phyloP scores from a whole-genome alignment of 139 green algal genomes.

The Gonium pectorale region DNA sequence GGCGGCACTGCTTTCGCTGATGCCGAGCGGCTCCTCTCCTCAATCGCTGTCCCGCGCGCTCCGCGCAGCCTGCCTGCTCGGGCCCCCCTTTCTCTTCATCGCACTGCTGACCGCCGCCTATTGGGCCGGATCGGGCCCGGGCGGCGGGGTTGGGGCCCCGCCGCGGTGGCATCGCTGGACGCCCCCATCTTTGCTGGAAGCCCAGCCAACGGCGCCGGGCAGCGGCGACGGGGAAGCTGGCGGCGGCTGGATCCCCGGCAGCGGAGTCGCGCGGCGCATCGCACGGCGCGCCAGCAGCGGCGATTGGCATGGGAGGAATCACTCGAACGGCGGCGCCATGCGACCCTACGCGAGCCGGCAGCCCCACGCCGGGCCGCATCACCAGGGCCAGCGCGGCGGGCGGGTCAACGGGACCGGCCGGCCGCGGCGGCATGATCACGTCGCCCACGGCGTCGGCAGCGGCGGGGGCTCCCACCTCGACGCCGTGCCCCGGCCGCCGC shows the following conservation, averaged over 20 bases:
- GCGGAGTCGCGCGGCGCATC: no score
- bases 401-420: background rate
- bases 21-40: no score
- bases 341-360: no score
- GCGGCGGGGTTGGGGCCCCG: background rate
- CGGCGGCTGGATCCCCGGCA: no score
- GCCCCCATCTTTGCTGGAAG: no score
- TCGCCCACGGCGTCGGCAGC: no score
- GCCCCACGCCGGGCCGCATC: background rate
- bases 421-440: background rate
- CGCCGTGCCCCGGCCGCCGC: background rate
- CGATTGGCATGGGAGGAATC: no score
- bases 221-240: no score
- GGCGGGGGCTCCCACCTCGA: background rate
- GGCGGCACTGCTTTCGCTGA: no score
- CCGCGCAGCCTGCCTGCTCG: background rate
- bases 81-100: background rate
- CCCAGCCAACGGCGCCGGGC: no score
- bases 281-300: no score
- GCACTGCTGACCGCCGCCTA: constrained; percentile 7
- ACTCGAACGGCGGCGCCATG: no score
- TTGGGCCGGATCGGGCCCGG: background rate
- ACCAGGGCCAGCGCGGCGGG: background rate
- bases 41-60: background rate
- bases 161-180: background rate